A percentile compares a stretch with the other conserved stretches of the same genome.
phyloP scores from a whole-genome alignment of 2,329 filamentous ascomycete species.

The Colletotrichum sp. region DNA sequence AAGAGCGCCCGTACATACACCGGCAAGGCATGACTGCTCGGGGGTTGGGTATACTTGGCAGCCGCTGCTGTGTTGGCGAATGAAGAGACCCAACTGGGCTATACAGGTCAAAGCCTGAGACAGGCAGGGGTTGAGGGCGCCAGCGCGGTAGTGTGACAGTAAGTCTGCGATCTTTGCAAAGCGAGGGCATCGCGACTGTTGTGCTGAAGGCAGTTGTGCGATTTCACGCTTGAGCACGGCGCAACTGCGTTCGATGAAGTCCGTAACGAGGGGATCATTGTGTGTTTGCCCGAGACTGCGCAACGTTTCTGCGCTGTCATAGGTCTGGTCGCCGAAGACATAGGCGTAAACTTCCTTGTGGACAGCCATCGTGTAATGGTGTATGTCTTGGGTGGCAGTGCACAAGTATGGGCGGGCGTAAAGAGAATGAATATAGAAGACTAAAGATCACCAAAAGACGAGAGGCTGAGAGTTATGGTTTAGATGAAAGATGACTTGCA shows the following conservation, averaged over 20 bases:
- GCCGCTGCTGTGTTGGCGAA: slow-evolving; percentile 1
- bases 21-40: background rate
- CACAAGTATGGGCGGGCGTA: background rate
- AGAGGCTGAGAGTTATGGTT: background rate
- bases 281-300: background rate
- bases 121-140: background rate
- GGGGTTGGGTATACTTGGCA: background rate
- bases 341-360: background rate
- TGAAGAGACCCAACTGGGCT: slow-evolving; percentile 3
- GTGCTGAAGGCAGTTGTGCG: background rate
- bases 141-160: background rate
- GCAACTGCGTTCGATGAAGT: slow-evolving; percentile 3
- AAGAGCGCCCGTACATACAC: background rate
- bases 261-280: background rate
- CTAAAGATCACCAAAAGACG: background rate
- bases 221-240: background rate
- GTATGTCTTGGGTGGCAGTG: background rate
- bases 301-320: background rate
- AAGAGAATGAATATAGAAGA: background rate
- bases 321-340: slow-evolving; percentile 6
- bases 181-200: background rate
- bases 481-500: background rate
- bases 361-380: background rate
- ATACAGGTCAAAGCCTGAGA: background rate
- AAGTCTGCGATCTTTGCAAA: background rate